A percentile compares a stretch with the other conserved stretches of the same genome.
Conservation (phyloP, 2,329 filamentous ascomycete species). For the Nemania sp. region DNA sequence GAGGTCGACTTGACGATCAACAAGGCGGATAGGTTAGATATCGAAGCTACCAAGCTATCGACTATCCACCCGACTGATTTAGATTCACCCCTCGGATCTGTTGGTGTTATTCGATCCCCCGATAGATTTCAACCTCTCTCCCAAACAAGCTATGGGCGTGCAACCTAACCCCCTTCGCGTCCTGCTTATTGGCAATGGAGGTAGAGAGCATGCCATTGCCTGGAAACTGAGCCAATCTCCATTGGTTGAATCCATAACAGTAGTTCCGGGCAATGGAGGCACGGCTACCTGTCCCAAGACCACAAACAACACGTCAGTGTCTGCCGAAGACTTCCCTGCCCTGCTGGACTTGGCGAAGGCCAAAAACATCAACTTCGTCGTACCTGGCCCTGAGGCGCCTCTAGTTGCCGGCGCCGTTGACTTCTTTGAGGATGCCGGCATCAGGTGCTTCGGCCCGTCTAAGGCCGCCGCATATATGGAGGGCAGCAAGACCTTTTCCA, state of each 20-base stretch:
- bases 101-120: neutral
- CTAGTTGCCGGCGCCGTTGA: constrained; percentile 88
- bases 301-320: constrained; percentile 70
- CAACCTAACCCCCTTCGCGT: constrained; percentile 59
- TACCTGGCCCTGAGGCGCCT: constrained; percentile 92
- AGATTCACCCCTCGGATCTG: neutral
- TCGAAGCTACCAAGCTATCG: too few relatives aligned
- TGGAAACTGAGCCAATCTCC: constrained; percentile 91
- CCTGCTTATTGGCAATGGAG: constrained; percentile 90
- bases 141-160: constrained; percentile 33
- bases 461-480: constrained; percentile 87
- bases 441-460: constrained; percentile 84
- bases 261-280: constrained; percentile 82
- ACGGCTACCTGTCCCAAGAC: constrained; percentile 74
- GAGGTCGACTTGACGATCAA: neutral
- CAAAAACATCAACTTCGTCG: constrained; percentile 77
- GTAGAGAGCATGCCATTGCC: constrained; percentile 89
- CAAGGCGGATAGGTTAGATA: neutral
- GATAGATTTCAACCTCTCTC: neutral
- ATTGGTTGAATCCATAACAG: constrained; percentile 74
- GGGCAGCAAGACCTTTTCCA: constrained; percentile 95
- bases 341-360: constrained; percentile 77
- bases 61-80: neutral
- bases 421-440: constrained; percentile 74
- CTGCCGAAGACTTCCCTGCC: constrained; percentile 75